These are phyloP conservation scores for Meira nashicola DNA, from an alignment of 1,284 basidiomycete genomes.

Conservation along the genomic window DNA sequence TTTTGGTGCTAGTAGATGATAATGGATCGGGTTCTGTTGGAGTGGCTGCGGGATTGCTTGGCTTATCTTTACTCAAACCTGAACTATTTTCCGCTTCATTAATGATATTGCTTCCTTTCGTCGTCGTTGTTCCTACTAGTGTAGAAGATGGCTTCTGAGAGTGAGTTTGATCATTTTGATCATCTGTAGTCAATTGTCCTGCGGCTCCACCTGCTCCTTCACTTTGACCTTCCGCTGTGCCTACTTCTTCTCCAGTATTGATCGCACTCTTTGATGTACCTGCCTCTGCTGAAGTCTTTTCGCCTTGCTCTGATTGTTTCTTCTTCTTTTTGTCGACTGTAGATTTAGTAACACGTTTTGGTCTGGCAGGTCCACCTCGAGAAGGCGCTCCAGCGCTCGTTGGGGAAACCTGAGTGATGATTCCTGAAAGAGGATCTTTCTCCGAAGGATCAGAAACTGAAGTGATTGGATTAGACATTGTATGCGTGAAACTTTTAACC, in stretches of 20 bases:
- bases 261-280: neutral
- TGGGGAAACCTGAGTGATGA: slow-evolving; percentile 42
- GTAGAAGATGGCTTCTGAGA: slow-evolving; percentile 15
- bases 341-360: slow-evolving; percentile 15
- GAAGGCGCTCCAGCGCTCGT: slow-evolving; percentile 18
- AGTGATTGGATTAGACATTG: slow-evolving; percentile 25
- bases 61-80: slow-evolving; percentile 7
- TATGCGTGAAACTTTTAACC: too few species aligned
- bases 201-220: neutral
- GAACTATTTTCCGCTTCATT: neutral
- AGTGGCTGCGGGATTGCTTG: neutral
- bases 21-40: slow-evolving; percentile 6
- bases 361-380: slow-evolving; percentile 20
- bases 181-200: neutral
- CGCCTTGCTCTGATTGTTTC: slow-evolving; percentile 2
- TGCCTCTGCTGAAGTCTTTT: neutral
- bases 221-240: neutral
- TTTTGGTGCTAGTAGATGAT: neutral
- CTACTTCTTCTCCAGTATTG: too few species aligned
- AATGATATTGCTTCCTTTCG: neutral
- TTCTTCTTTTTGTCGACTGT: slow-evolving; percentile 12
- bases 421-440: slow-evolving; percentile 24
- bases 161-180: slow-evolving; percentile 1
- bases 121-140: slow-evolving; percentile 11
- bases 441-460: slow-evolving; percentile 34